Conservation (phyloP, 352 stramenopile genomes). For the Peronospora destructor region DNA sequence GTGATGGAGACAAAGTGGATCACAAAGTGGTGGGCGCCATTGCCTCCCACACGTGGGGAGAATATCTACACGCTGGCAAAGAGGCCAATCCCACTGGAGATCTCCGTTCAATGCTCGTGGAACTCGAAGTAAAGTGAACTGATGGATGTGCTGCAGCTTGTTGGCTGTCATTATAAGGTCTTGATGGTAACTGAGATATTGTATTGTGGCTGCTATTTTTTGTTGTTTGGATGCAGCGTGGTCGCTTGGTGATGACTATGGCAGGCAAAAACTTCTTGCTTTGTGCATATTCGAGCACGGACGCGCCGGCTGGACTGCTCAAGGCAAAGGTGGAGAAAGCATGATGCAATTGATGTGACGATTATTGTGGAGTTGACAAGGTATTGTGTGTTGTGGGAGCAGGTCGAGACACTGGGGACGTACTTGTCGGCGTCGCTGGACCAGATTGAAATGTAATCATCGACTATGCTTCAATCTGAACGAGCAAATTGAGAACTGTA, state of each 20-base stretch:
- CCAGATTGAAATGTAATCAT: constrained; percentile 57
- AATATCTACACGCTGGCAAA: constrained; percentile 70
- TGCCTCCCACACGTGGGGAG: constrained; percentile 75
- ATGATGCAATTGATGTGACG: constrained; percentile 1
- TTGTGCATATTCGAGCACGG: constrained; percentile 60
- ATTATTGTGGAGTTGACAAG: constrained; percentile 2
- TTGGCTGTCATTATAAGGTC: neutral
- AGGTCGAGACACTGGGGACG: constrained; percentile 56
- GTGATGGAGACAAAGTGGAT: constrained; percentile 48
- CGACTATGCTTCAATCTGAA: neutral
- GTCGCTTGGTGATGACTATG: constrained; percentile 53
- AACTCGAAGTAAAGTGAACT: constrained; percentile 46
- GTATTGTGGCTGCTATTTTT: neutral
- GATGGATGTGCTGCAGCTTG: neutral
- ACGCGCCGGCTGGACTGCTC: constrained; percentile 51
- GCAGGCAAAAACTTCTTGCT: constrained; percentile 69
- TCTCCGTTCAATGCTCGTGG: constrained; percentile 59
- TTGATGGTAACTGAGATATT: neutral
- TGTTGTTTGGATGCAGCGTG: constrained; percentile 27
- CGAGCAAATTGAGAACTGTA: constrained; percentile 4
- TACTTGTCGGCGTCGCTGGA: constrained; percentile 62
- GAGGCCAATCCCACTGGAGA: constrained; percentile 52
- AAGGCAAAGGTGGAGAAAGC: constrained; percentile 53
- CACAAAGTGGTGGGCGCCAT: constrained; percentile 84
- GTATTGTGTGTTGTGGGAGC: neutral